A percentile compares a stretch with the other conserved stretches of the same genome.
Conservation (phyloP, 2,329 filamentous ascomycete genomes). For the Grosmannia serpens region DNA sequence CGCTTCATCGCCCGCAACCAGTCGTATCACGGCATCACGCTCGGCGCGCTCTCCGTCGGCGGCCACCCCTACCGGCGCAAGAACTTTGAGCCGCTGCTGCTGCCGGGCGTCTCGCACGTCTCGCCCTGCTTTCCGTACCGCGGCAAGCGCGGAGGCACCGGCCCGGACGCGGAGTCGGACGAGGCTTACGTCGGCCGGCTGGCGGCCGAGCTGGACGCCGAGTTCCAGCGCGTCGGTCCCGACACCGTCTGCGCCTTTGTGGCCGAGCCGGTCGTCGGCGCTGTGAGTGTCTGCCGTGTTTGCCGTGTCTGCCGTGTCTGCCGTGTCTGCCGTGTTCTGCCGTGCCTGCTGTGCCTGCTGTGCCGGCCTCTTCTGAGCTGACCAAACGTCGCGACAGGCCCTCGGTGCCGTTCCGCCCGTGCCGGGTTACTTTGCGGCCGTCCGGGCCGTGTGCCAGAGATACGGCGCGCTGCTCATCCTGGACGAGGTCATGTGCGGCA, state of each 20-base stretch:
- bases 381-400: constrained; percentile 22
- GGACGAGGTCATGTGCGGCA: constrained; percentile 58
- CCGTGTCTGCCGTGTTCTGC: not conserved
- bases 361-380: not conserved
- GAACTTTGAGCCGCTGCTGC: constrained; percentile 51
- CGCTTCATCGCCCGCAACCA: constrained; percentile 55
- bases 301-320: not conserved
- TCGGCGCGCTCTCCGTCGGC: constrained; percentile 54
- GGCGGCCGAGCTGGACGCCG: constrained; percentile 52
- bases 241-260: constrained; percentile 60
- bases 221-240: constrained; percentile 53
- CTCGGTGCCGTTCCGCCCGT: constrained; percentile 40
- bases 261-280: constrained; percentile 62
- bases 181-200: constrained; percentile 49
- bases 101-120: constrained; percentile 45
- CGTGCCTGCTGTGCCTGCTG: not conserved
- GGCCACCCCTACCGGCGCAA: constrained; percentile 49
- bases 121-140: constrained; percentile 58
- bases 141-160: constrained; percentile 22
- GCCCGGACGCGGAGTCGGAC: constrained; percentile 35
- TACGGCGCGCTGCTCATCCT: constrained; percentile 44
- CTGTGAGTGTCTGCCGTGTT: constrained; percentile 39
- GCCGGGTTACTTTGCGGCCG: constrained; percentile 41
- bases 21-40: constrained; percentile 62
- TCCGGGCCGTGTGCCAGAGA: constrained; percentile 40